Percentiles rank a stretch among this genome's conserved stretches.
phyloP scores from a whole-genome alignment of 2,329 filamentous ascomycete genomes.

The Ascocoryne sarcoides region DNA sequence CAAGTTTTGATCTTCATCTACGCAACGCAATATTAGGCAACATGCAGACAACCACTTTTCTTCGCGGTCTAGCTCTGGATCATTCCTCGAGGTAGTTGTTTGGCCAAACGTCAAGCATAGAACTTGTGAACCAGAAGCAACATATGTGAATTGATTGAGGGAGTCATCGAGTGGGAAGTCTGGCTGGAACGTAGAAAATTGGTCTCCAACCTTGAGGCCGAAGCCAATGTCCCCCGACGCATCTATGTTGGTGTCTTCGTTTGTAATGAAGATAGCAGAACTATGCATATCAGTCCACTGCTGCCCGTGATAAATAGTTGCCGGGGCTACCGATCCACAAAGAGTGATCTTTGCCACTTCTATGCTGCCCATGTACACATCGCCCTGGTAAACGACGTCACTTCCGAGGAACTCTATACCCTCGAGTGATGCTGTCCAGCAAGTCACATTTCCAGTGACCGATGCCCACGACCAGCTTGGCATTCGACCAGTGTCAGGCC shows the following conservation, averaged over 20 bases:
- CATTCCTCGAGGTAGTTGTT: neutral
- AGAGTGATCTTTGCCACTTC: constrained; percentile 1
- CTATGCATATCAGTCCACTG: neutral
- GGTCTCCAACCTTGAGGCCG: constrained; percentile 1
- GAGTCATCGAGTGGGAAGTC: neutral
- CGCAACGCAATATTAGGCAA: constrained; percentile 1
- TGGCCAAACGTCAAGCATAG: constrained; percentile 1
- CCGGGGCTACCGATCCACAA: neutral
- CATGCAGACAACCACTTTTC: neutral
- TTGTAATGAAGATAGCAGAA: neutral
- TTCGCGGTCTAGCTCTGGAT: neutral
- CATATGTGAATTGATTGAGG: neutral
- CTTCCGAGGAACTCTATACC: constrained; percentile 2
- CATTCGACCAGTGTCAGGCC: constrained; percentile 1
- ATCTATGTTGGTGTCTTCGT: neutral
- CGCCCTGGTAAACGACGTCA: neutral
- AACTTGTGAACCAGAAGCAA: neutral
- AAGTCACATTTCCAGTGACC: constrained; percentile 1
- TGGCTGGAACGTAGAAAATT: neutral
- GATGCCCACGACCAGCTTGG: constrained; percentile 3
- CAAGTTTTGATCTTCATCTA: constrained; percentile 3
- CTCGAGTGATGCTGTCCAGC: constrained; percentile 1
- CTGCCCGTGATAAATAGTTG: constrained; percentile 1
- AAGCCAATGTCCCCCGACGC: neutral
- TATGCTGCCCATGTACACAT: constrained; percentile 2